Evolutionary conservation across 2,329 filamentous ascomycete genomes (phyloP).

Genomic region (Grosmannia huntii): DNA sequence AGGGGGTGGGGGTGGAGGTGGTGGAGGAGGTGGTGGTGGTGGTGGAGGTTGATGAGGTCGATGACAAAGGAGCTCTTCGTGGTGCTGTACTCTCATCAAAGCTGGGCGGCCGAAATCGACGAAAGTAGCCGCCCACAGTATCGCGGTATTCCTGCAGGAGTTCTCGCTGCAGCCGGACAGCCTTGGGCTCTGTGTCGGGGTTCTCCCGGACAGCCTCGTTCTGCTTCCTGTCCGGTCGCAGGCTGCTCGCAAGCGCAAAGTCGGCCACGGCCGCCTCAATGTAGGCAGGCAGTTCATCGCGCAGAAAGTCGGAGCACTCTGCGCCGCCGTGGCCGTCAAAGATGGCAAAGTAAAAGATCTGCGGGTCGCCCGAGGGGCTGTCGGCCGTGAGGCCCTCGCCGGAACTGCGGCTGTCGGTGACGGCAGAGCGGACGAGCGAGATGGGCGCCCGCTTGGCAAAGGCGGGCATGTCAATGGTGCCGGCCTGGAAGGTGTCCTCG

Average conservation of each 20-base stretch:
- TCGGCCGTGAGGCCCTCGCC: conserved; percentile 58
- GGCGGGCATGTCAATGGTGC: conserved; percentile 80
- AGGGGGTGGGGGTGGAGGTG: background rate
- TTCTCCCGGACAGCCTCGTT: conserved; percentile 16
- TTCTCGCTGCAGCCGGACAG: conserved; percentile 47
- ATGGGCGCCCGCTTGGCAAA: conserved; percentile 77
- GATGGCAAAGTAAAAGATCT: conserved; percentile 94
- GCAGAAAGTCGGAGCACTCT: conserved; percentile 78
- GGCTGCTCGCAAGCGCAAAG: conserved; percentile 67
- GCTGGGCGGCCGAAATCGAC: conserved; percentile 71
- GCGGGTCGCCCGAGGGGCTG: conserved; percentile 67
- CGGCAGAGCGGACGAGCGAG: conserved; percentile 33
- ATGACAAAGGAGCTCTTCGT: background rate
- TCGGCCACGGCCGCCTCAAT: conserved; percentile 67
- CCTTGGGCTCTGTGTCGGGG: background rate
- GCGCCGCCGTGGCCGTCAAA: conserved; percentile 92
- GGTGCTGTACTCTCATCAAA: conserved; percentile 34
- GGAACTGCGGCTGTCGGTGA: conserved; percentile 34
- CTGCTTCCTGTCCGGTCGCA: conserved; percentile 30
- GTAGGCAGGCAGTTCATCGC: conserved; percentile 75
- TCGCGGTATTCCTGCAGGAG: conserved; percentile 69
- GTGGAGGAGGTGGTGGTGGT: too few species aligned
- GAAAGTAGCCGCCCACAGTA: conserved; percentile 87
- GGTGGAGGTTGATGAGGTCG: conserved; percentile 4
- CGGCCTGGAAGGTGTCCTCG: conserved; percentile 88